These are phyloP conservation scores for Alternaria sp. DNA, from an alignment of 2,329 filamentous ascomycete genomes.

Conservation along the genomic window DNA sequence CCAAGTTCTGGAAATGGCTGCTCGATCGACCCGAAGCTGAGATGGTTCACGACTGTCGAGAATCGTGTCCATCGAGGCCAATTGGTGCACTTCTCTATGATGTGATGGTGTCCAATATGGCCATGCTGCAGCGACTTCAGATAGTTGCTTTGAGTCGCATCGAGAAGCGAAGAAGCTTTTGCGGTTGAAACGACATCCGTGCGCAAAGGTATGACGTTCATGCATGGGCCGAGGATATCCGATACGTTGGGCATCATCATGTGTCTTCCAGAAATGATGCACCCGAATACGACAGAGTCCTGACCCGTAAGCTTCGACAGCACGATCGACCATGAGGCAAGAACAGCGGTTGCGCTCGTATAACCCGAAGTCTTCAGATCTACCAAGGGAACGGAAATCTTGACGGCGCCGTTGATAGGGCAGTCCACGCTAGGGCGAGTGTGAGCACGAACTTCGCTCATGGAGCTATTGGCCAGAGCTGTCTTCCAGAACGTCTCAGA, in stretches of 20 bases:
- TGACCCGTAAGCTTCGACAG: background rate
- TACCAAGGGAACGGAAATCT: background rate
- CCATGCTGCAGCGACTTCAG: slow-evolving; percentile 5
- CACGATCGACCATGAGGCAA: slow-evolving; percentile 2
- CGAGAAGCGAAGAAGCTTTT: slow-evolving; percentile 3
- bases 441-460: background rate
- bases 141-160: background rate
- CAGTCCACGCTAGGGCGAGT: background rate
- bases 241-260: background rate
- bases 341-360: slow-evolving; percentile 3
- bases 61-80: slow-evolving; percentile 10
- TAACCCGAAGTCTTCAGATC: background rate
- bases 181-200: background rate
- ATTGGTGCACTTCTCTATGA: slow-evolving; percentile 7
- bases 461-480: background rate
- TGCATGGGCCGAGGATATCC: slow-evolving; percentile 3
- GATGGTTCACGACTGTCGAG: slow-evolving; percentile 4
- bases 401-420: slow-evolving; percentile 1
- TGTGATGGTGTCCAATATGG: slow-evolving; percentile 2
- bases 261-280: slow-evolving; percentile 4
- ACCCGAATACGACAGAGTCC: slow-evolving; percentile 1
- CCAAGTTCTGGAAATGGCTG: background rate
- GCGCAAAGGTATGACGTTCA: slow-evolving; percentile 6
- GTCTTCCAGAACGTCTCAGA: slow-evolving; percentile 1
- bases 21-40: slow-evolving; percentile 2